phyloP scores from a whole-genome alignment of 176 grass and related monocot species.

The Aegilops umbellulata region DNA sequence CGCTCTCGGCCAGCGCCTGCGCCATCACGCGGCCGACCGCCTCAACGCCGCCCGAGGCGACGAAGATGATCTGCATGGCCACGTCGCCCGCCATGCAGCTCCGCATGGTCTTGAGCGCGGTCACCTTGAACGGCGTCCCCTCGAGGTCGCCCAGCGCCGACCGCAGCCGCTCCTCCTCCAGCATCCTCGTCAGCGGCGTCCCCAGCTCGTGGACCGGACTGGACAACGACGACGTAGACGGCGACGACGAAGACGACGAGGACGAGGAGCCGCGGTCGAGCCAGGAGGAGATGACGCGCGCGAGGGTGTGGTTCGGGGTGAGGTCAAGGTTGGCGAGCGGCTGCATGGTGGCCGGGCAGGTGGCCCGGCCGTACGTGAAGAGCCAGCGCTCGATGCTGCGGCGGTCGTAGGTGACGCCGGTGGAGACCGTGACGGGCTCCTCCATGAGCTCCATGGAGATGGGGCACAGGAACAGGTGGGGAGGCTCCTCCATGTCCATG shows the following conservation, averaged over 20 bases:
- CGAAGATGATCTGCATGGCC: constrained; percentile 46
- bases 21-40: constrained; percentile 46
- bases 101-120: constrained; percentile 50
- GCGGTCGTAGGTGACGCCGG: constrained; percentile 81
- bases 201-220: constrained; percentile 24
- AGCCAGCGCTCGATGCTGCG: constrained; percentile 88
- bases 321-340: constrained; percentile 54
- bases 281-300: constrained; percentile 75
- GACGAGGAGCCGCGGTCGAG: constrained; percentile 27
- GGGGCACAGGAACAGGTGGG: constrained; percentile 67
- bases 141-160: constrained; percentile 41
- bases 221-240: constrained; percentile 19
- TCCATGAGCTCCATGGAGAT: constrained; percentile 95
- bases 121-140: constrained; percentile 81
- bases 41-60: constrained; percentile 46
- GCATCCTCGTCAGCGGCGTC: constrained; percentile 33
- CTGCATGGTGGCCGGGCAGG: constrained; percentile 90
- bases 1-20: constrained; percentile 38
- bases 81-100: constrained; percentile 37
- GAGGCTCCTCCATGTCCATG: constrained; percentile 46
- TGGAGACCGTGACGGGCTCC: constrained; percentile 78
- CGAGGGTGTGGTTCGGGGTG: constrained; percentile 89
- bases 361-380: constrained; percentile 53
- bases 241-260: constrained; percentile 24
- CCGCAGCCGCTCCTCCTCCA: constrained; percentile 40